Evolutionary conservation across 306 rosid species (phyloP).

Genomic region (Fragaria ananassa): DNA sequence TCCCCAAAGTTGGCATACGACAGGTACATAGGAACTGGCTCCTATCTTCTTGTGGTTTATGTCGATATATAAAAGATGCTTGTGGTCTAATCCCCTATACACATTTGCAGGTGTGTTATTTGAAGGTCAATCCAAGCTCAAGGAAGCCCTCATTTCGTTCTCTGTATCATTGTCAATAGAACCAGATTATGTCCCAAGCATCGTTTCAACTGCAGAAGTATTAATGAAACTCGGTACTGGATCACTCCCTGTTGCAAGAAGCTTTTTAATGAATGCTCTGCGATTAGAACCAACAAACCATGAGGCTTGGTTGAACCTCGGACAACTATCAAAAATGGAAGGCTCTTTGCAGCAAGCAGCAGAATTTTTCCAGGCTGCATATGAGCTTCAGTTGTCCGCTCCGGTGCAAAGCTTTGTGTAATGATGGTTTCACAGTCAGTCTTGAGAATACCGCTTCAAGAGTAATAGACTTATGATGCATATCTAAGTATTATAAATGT

Average conservation of each 20-base stretch:
- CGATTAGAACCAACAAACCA: constrained; percentile 74
- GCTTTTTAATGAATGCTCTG: constrained; percentile 71
- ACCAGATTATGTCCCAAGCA: constrained; percentile 70
- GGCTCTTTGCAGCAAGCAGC: constrained; percentile 69
- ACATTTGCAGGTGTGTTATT: constrained; percentile 47
- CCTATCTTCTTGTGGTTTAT: background rate
- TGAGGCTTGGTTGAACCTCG: constrained; percentile 73
- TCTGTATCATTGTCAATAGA: constrained; percentile 61
- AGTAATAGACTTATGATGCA: background rate
- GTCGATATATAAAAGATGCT: background rate
- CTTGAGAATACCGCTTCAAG: background rate
- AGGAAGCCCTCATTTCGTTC: constrained; percentile 69
- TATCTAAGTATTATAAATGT: constrained; percentile 27
- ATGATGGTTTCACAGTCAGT: background rate
- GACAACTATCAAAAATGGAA: constrained; percentile 60
- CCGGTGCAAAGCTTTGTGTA: constrained; percentile 56
- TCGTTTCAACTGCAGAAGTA: constrained; percentile 63
- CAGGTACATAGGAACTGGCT: constrained; percentile 36
- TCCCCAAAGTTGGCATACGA: constrained; percentile 66
- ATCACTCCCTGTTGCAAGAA: constrained; percentile 68
- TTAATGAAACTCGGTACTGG: constrained; percentile 53
- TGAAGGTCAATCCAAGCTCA: constrained; percentile 54
- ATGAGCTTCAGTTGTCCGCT: constrained; percentile 62
- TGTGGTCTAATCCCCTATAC: constrained; percentile 10
- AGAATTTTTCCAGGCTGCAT: constrained; percentile 79